These are phyloP conservation scores for Crithidia brevicula DNA, from an alignment of 208 protist genomes.

Conservation along the genomic window DNA sequence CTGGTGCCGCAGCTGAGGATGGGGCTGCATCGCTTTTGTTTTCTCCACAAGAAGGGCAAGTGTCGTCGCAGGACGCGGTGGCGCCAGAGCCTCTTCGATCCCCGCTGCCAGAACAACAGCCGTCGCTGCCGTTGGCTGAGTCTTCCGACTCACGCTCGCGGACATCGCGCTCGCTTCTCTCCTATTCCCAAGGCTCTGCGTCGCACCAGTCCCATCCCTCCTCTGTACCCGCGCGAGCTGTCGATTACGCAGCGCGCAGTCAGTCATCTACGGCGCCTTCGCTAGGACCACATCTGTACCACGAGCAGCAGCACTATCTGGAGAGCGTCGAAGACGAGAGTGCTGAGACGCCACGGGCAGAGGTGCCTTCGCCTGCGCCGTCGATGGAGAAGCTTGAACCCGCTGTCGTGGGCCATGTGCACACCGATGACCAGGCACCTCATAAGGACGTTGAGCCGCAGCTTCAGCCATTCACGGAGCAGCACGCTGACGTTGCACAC, in stretches of 20 bases:
- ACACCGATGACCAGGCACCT: neutral
- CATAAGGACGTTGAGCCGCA: too few relatives aligned
- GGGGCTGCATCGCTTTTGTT: too few relatives aligned
- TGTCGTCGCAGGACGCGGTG: too few relatives aligned
- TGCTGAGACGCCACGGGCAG: neutral
- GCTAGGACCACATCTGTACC: neutral
- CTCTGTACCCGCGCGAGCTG: neutral
- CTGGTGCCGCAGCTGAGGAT: too few relatives aligned
- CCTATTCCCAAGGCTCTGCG: slow-evolving; percentile 7
- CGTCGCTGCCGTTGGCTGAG: neutral
- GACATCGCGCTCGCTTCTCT: slow-evolving; percentile 15
- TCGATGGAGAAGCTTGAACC: neutral
- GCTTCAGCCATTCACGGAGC: neutral
- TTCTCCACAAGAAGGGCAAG: too few relatives aligned
- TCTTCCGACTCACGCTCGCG: slow-evolving; percentile 1
- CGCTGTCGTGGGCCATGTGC: neutral
- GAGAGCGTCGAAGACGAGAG: too few relatives aligned
- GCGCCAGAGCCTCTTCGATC: too few relatives aligned
- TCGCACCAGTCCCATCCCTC: slow-evolving; percentile 6
- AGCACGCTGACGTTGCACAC: neutral
- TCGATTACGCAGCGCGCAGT: neutral
- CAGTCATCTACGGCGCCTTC: neutral
- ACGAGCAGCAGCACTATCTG: slow-evolving; percentile 9
- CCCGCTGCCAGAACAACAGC: neutral
- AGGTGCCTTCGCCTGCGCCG: neutral